A percentile compares a stretch with the other conserved stretches of the same genome.
phyloP scores from a whole-genome alignment of 306 rosid genomes.

The Cicer cuneatum region DNA sequence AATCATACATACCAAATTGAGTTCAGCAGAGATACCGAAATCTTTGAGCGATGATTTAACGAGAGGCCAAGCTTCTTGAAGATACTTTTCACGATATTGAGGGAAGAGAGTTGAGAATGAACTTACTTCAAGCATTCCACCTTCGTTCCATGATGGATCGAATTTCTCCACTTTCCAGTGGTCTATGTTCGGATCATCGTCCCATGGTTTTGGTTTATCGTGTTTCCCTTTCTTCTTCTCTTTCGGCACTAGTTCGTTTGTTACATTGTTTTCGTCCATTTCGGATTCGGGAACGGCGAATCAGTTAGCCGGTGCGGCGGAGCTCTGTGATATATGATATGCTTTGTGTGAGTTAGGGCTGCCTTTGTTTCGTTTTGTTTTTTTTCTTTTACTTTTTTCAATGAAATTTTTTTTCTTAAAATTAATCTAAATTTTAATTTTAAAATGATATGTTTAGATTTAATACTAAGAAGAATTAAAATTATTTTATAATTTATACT shows the following conservation, averaged over 20 bases:
- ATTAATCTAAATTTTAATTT: too few species aligned
- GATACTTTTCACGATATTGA: conserved; percentile 74
- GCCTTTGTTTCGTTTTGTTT: too few species aligned
- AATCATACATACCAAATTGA: conserved; percentile 60
- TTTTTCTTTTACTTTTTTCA: too few species aligned
- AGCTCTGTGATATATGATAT: too few species aligned
- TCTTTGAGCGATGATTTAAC: conserved; percentile 71
- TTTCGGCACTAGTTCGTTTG: neutral
- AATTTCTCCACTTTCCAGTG: conserved; percentile 81
- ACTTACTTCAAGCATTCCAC: conserved; percentile 86
- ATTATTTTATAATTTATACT: too few species aligned
- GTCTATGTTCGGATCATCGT: conserved; percentile 89
- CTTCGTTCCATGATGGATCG: conserved; percentile 88
- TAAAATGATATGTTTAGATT: too few species aligned
- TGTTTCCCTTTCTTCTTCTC: conserved; percentile 80
- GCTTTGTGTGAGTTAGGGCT: too few species aligned
- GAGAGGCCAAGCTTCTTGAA: conserved; percentile 76
- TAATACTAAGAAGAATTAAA: too few species aligned
- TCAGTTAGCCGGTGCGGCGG: too few species aligned
- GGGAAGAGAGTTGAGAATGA: conserved; percentile 94
- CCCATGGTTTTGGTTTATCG: conserved; percentile 98
- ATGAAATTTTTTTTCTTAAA: too few species aligned
- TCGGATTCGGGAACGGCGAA: neutral
- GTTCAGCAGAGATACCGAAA: conserved; percentile 62
- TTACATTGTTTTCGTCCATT: neutral